These are phyloP conservation scores for Diplodia mutila DNA, from an alignment of 2,329 filamentous ascomycete genomes.

Conservation along the genomic window DNA sequence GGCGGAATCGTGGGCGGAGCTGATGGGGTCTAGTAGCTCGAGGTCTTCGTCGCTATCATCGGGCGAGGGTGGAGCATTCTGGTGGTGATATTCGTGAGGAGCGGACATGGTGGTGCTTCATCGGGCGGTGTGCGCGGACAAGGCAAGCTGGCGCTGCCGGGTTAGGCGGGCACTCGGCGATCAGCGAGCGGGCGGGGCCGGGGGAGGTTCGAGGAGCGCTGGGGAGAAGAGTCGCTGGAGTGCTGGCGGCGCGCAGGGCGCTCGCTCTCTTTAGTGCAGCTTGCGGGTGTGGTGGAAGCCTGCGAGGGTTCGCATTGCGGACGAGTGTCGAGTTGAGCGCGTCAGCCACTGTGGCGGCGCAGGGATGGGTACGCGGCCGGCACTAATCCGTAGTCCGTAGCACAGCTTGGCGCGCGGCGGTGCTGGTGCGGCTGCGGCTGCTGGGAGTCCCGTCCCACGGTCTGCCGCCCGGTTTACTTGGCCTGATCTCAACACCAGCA, in stretches of 20 bases:
- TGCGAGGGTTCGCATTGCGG: background rate
- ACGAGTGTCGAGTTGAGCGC: background rate
- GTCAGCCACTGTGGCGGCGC: constrained; percentile 4
- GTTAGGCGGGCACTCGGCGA: constrained; percentile 20
- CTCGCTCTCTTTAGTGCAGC: background rate
- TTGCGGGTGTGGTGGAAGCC: background rate
- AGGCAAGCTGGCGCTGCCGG: constrained; percentile 32
- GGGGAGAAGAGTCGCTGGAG: background rate
- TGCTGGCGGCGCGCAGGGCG: background rate
- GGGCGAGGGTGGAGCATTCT: constrained; percentile 67
- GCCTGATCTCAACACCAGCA: constrained; percentile 23
- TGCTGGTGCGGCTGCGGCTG: too few relatives aligned
- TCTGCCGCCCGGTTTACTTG: background rate
- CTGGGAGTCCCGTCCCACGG: background rate
- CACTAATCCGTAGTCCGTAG: too few relatives aligned
- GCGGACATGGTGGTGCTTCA: constrained; percentile 46
- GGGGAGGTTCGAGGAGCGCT: background rate
- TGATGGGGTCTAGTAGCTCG: constrained; percentile 72
- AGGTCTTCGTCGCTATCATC: constrained; percentile 70
- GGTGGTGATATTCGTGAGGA: constrained; percentile 51
- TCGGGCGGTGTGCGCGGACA: constrained; percentile 30
- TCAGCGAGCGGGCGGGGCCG: constrained; percentile 23
- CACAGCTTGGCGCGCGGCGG: background rate
- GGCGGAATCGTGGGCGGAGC: constrained; percentile 30
- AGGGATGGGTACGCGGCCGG: background rate